Evolutionary conservation across 108 stramenopile genomes (phyloP).

Genomic region (Nitzschia sp.): DNA sequence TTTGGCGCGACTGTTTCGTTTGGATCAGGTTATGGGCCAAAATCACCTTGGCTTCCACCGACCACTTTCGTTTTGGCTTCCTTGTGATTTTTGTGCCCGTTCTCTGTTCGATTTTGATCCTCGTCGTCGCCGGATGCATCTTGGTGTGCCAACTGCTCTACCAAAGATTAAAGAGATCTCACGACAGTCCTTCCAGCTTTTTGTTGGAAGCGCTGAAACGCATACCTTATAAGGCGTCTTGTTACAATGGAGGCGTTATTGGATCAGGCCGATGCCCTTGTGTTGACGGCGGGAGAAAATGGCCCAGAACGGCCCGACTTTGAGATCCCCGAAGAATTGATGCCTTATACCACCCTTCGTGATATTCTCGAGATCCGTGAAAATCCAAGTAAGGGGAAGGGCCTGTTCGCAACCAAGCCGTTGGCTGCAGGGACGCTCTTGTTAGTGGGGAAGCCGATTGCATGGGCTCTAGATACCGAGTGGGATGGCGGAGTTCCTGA

Average conservation of each 20-base stretch:
- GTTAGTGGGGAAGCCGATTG: slow-evolving; percentile 58
- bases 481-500: slow-evolving; percentile 36
- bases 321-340: slow-evolving; percentile 38
- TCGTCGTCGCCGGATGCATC: too few relatives aligned
- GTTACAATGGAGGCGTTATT: slow-evolving; percentile 55
- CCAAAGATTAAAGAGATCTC: too few relatives aligned
- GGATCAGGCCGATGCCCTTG: slow-evolving; percentile 54
- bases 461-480: slow-evolving; percentile 63
- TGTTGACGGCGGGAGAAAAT: slow-evolving; percentile 42
- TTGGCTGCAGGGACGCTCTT: slow-evolving; percentile 53
- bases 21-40: too few relatives aligned
- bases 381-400: slow-evolving; percentile 51
- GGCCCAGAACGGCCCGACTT: slow-evolving; percentile 50
- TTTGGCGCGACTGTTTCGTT: too few relatives aligned
- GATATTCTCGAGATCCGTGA: slow-evolving; percentile 48
- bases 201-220: too few relatives aligned
- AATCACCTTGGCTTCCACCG: too few relatives aligned
- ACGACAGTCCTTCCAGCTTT: too few relatives aligned
- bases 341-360: slow-evolving; percentile 18
- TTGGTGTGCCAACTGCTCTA: too few relatives aligned
- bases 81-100: too few relatives aligned
- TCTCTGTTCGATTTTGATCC: too few relatives aligned
- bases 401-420: slow-evolving; percentile 50
- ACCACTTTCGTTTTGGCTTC: too few relatives aligned
- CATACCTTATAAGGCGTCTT: too few relatives aligned